Percentiles rank a stretch among this genome's conserved stretches.
Evolutionary conservation across 2,329 filamentous ascomycete genomes (phyloP).

Genomic region (Biscogniauxia sp.): DNA sequence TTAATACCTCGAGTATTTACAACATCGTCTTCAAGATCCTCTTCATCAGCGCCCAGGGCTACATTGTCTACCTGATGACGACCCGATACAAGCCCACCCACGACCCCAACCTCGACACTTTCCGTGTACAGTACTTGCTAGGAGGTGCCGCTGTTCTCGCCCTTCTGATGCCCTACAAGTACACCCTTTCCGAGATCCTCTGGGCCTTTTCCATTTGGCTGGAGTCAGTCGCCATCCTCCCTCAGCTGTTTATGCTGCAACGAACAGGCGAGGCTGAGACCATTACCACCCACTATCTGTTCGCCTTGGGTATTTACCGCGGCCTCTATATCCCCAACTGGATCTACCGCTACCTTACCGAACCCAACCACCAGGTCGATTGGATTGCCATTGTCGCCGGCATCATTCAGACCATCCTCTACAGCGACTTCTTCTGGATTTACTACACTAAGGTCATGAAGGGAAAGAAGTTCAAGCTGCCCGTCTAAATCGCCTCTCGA

Average conservation of each 20-base stretch:
- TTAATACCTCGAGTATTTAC: conserved; percentile 81
- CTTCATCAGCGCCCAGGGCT: conserved; percentile 85
- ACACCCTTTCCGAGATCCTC: conserved; percentile 78
- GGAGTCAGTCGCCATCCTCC: conserved; percentile 92
- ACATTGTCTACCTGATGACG: conserved; percentile 97
- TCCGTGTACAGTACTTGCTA: conserved; percentile 92
- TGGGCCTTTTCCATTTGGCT: conserved; percentile 99
- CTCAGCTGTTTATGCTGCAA: conserved; percentile 97
- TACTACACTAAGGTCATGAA: conserved; percentile 97
- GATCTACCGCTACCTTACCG: conserved; percentile 85
- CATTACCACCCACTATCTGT: conserved; percentile 98
- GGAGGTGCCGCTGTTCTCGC: conserved; percentile 76
- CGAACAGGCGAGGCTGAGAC: conserved; percentile 97
- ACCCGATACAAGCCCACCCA: conserved; percentile 97
- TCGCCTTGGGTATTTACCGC: conserved; percentile 86
- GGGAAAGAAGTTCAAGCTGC: conserved; percentile 84
- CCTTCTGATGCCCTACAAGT: conserved; percentile 81
- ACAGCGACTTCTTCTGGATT: conserved; percentile 99
- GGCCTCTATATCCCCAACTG: conserved; percentile 98
- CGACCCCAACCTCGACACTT: conserved; percentile 95
- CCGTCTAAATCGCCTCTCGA: conserved; percentile 55
- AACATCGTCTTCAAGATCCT: conserved; percentile 95
- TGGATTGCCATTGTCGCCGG: conserved; percentile 87
- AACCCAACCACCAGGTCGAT: conserved; percentile 70
- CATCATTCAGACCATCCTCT: conserved; percentile 88